Base-by-base conservation (phyloP, 306 rosid species). In the Argentina anserina region DNA sequence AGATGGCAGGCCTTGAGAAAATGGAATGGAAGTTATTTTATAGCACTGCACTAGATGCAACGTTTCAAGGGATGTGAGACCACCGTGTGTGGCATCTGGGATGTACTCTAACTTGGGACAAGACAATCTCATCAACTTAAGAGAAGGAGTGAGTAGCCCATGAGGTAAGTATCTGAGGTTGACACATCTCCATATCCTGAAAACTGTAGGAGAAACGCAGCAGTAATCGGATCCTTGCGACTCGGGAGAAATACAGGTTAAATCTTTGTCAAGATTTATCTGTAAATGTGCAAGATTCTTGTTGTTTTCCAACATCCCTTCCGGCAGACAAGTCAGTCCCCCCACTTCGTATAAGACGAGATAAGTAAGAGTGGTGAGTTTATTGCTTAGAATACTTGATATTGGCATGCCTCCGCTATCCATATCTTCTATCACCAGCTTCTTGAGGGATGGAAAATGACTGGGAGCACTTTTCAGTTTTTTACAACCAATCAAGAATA, bases 161-260 rank as follows among this genome's bases (percentile, higher is more conserved):
- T 60, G 23, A 15, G 65, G 65, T 29, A 60, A 15, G 17, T 31
- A 18, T 34, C 5, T 60, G 12, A 60, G 4, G 2, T 59, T 15
- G 0, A 0, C 1, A 31, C 40, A 29, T 1, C 0, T 0, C 1
- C 2, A 41, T 41, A 41, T 3, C 14, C 14, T 0, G 0, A 5
- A 29, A 59, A 6, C 29, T 17, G 6, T 29, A 14, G 31, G 65
- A 59, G 62, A 25, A 25, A 34, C 6, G 13, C 62, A 55, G 17
- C 62, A 25, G 62, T 11, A 25, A 7, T 25, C 62, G 9, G 3
- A 55, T 12, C 62, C 34, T 23, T 25, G 52, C 6, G 21, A 46
- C 5, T 6, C 17, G 33, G 28, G 62, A 25, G 62, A 11, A 55
- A 55, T 23, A 25, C 62, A 55, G 11, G 34, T 25, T 1, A 55